Base-by-base conservation (phyloP, 805 yeast genomes). In the Yarrowia keelungensis region DNA sequence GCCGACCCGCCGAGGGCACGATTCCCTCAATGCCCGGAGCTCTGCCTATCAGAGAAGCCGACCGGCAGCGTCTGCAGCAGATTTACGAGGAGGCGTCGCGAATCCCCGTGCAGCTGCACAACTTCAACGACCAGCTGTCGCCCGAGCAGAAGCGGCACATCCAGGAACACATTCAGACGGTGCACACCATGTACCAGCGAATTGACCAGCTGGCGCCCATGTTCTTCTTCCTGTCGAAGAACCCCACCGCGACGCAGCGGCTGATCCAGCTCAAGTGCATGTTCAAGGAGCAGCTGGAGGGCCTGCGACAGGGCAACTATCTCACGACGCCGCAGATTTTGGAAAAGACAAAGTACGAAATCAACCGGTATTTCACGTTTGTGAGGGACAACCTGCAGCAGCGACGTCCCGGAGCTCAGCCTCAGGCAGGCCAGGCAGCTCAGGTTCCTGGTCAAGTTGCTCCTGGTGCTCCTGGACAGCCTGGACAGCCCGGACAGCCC, bases 141-240 rank as follows among this genome's bases (percentile, higher is more conserved):
- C 85, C 83, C 36, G 87, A 85, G 39, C 94, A 91, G 72, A 90
- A 89, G 77, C 83, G 81, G 47, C 82, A 85, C 35, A 82, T 87
- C 72, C 81, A 80, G 53, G 82, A 81, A 50, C 81, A 85, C 39
- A 81, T 90, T 41, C 76, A 79, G 41, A 73, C 81, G 19, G 79
- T 78, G 70, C 76, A 75, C 69, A 89, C 86, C 73, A 82, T 89
- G 71, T 86, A 85, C 76, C 83, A 87, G 45, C 84, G 88, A 71
- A 89, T 89, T 16, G 96, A 91, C 75, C 88, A 88, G 70, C 81
- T 92, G 51, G 86, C 91, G 49, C 92, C 96, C 45, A 87, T 90
- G 74, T 91, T 90, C 74, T 92, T 85, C 75, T 84, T 89, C 69
- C 81, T 91, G 70, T 89, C 97, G 0, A 87, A 88, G 73, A 90